These are phyloP conservation scores for Silene vulgaris DNA, from an alignment of 179 eudicot genomes.

Conservation along the genomic window DNA sequence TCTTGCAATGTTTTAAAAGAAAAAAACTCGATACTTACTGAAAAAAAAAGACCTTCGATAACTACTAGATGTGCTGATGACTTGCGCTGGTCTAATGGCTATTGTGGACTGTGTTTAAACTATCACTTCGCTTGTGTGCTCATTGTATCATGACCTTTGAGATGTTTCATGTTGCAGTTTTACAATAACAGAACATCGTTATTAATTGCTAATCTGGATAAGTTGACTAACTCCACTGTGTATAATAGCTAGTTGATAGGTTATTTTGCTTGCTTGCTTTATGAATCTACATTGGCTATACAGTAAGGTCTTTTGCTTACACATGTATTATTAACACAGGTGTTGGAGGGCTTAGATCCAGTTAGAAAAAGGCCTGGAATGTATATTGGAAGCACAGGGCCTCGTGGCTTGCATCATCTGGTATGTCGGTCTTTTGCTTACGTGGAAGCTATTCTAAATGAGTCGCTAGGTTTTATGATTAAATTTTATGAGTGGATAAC, in stretches of 20 bases:
- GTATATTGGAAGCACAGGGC: slow-evolving; percentile 98
- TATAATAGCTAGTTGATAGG: not conserved
- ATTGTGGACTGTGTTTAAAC: not conserved
- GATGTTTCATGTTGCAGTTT: not conserved
- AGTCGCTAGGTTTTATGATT: not conserved
- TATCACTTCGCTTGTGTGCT: not conserved
- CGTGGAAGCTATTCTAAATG: not conserved
- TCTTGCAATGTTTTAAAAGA: not conserved
- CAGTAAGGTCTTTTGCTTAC: slow-evolving; percentile 7
- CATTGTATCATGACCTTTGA: not conserved
- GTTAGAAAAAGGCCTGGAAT: slow-evolving; percentile 97
- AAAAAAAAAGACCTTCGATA: not conserved
- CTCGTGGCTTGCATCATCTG: slow-evolving; percentile 95
- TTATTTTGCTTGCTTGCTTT: not conserved
- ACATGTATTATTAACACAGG: slow-evolving; percentile 36
- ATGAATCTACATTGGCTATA: not conserved
- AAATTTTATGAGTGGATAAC: not conserved
- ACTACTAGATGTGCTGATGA: not conserved
- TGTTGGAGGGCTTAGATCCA: slow-evolving; percentile 89
- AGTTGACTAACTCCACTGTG: not conserved
- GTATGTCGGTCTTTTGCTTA: slow-evolving; percentile 32
- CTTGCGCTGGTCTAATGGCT: slow-evolving; percentile 6
- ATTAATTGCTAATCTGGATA: too few relatives aligned
- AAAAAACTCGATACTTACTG: not conserved
- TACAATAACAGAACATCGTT: not conserved